phyloP scores from a whole-genome alignment of 306 rosid species.

The Vigna mungo region DNA sequence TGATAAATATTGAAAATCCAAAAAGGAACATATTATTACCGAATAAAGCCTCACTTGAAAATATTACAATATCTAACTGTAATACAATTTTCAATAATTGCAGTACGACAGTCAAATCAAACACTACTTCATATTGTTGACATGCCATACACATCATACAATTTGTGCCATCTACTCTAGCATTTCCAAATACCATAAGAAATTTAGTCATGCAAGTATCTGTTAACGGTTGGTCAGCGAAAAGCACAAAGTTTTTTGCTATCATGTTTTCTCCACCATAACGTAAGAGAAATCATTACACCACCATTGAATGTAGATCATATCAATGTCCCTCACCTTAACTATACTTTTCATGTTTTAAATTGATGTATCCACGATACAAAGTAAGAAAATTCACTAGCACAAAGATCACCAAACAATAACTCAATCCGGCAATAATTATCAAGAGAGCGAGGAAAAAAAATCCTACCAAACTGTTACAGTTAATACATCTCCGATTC shows the following conservation, averaged over 20 bases:
- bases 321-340: constrained; percentile 14
- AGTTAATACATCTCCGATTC: constrained; percentile 89
- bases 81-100: constrained; percentile 7
- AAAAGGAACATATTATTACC: constrained; percentile 24
- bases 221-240: background rate
- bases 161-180: constrained; percentile 10
- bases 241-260: background rate
- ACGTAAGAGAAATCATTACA: background rate
- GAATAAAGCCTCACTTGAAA: constrained; percentile 16
- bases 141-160: background rate
- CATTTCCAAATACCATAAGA: constrained; percentile 24
- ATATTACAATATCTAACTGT: constrained; percentile 9
- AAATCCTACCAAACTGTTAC: constrained; percentile 79
- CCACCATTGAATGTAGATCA: background rate
- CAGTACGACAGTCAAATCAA: background rate
- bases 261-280: background rate
- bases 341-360: background rate
- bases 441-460: background rate
- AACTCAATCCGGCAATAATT: constrained; percentile 21
- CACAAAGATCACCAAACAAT: constrained; percentile 13
- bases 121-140: background rate
- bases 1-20: constrained; percentile 3
- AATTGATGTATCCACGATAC: background rate
- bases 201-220: background rate
- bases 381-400: constrained; percentile 8